A percentile compares a stretch with the other conserved stretches of the same genome.
Conservation (phyloP, 2,329 filamentous ascomycete species). For the Phaeosphaeriaceae sp. region DNA sequence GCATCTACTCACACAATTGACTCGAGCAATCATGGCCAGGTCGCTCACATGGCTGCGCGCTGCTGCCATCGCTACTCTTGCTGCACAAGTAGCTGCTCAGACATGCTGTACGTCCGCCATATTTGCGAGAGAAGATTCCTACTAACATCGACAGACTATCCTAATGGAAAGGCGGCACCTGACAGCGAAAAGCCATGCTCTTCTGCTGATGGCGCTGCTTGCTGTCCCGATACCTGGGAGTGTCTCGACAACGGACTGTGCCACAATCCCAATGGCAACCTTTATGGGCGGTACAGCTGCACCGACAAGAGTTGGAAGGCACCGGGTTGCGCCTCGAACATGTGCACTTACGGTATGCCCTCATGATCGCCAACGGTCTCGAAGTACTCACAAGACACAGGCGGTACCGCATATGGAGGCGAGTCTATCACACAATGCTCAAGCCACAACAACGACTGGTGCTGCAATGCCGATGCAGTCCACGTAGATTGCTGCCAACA, state of each 20-base stretch:
- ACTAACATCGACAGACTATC: constrained; percentile 40
- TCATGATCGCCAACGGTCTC: background rate
- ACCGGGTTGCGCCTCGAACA: constrained; percentile 39
- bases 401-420: constrained; percentile 30
- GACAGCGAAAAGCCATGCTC: constrained; percentile 44
- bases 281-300: constrained; percentile 45
- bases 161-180: constrained; percentile 36
- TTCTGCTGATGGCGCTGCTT: constrained; percentile 40
- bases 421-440: constrained; percentile 44
- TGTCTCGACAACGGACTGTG: constrained; percentile 49
- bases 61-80: constrained; percentile 21
- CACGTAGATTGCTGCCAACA: constrained; percentile 44
- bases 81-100: constrained; percentile 28
- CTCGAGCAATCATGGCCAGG: constrained; percentile 19
- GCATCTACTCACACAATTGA: background rate
- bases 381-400: constrained; percentile 19
- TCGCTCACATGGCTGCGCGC: constrained; percentile 28
- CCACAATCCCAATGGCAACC: constrained; percentile 31
- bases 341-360: constrained; percentile 44
- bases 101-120: constrained; percentile 36
- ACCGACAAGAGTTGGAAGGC: constrained; percentile 45
- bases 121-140: background rate
- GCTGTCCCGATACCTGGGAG: constrained; percentile 46
- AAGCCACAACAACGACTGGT: constrained; percentile 43
- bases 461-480: constrained; percentile 40